These are phyloP conservation scores for Cryptococcus depauperatus DNA, from an alignment of 1,284 basidiomycete genomes.

Conservation along the genomic window DNA sequence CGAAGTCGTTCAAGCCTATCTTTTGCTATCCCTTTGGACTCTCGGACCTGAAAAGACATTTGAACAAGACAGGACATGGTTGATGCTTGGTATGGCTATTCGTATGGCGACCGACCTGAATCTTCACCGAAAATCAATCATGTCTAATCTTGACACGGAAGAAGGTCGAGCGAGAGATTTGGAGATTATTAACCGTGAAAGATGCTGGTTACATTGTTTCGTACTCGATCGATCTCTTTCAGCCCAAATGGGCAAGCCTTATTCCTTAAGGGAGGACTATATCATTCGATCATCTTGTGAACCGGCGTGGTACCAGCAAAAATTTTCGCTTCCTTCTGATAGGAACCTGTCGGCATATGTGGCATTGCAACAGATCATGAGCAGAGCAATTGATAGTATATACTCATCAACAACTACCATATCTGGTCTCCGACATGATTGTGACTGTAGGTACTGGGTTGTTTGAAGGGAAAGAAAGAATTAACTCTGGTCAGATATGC, in stretches of 20 bases:
- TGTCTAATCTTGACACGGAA: slow-evolving; percentile 59
- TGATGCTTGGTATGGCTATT: slow-evolving; percentile 76
- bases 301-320: slow-evolving; percentile 57
- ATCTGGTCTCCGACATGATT: slow-evolving; percentile 76
- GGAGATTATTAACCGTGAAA: slow-evolving; percentile 77
- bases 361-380: slow-evolving; percentile 76
- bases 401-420: slow-evolving; percentile 74
- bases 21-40: slow-evolving; percentile 73
- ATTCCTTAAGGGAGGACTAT: slow-evolving; percentile 51
- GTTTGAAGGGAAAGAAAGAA: not conserved
- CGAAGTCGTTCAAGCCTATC: slow-evolving; percentile 87
- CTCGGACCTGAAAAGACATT: slow-evolving; percentile 87
- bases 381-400: slow-evolving; percentile 78
- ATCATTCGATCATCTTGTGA: slow-evolving; percentile 75
- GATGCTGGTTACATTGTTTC: slow-evolving; percentile 90
- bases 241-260: slow-evolving; percentile 54
- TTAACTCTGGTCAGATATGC: slow-evolving; percentile 23
- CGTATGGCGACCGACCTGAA: slow-evolving; percentile 91
- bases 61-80: slow-evolving; percentile 95
- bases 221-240: slow-evolving; percentile 81
- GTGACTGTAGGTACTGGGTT: slow-evolving; percentile 57
- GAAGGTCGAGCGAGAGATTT: slow-evolving; percentile 51
- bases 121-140: slow-evolving; percentile 76
- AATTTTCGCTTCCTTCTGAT: slow-evolving; percentile 58
- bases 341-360: slow-evolving; percentile 41